These are phyloP conservation scores for Parasarocladium wereldwijsianum DNA, from an alignment of 2,329 filamentous ascomycete genomes.

Conservation along the genomic window DNA sequence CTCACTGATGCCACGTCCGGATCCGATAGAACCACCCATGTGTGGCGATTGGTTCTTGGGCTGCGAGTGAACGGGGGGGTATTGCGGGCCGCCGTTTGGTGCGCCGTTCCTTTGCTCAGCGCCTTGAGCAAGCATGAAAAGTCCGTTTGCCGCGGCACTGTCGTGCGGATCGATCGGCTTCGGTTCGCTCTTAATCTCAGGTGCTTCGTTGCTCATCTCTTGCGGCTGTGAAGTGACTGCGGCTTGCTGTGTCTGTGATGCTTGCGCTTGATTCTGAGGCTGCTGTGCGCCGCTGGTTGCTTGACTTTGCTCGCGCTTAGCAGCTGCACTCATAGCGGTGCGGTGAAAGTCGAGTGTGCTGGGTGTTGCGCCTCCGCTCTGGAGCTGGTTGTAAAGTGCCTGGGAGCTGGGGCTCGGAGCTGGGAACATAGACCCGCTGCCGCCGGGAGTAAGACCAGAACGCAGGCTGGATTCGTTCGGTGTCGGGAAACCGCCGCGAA, in stretches of 20 bases:
- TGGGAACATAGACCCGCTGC: slow-evolving; percentile 94
- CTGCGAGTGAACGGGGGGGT: slow-evolving; percentile 34
- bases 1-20: slow-evolving; percentile 47
- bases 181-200: slow-evolving; percentile 28
- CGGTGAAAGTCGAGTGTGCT: slow-evolving; percentile 89
- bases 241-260: slow-evolving; percentile 11
- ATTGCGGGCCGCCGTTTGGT: slow-evolving; percentile 26
- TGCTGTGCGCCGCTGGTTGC: slow-evolving; percentile 19
- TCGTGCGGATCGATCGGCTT: slow-evolving; percentile 72
- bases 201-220: slow-evolving; percentile 27
- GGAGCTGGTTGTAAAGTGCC: slow-evolving; percentile 64
- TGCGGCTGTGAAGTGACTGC: slow-evolving; percentile 33
- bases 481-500: slow-evolving; percentile 78
- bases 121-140: slow-evolving; percentile 71
- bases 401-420: slow-evolving; percentile 78
- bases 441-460: slow-evolving; percentile 84
- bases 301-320: slow-evolving; percentile 35
- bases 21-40: slow-evolving; percentile 24
- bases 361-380: slow-evolving; percentile 73
- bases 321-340: slow-evolving; percentile 70
- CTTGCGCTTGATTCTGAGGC: slow-evolving; percentile 12
- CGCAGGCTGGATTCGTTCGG: slow-evolving; percentile 92
- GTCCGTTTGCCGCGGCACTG: slow-evolving; percentile 86
- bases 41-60: slow-evolving; percentile 25
- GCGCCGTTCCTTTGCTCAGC: slow-evolving; percentile 51